Evolutionary conservation across 2,329 filamentous ascomycete genomes (phyloP).

Genomic region (Aspergillus brasiliensis): DNA sequence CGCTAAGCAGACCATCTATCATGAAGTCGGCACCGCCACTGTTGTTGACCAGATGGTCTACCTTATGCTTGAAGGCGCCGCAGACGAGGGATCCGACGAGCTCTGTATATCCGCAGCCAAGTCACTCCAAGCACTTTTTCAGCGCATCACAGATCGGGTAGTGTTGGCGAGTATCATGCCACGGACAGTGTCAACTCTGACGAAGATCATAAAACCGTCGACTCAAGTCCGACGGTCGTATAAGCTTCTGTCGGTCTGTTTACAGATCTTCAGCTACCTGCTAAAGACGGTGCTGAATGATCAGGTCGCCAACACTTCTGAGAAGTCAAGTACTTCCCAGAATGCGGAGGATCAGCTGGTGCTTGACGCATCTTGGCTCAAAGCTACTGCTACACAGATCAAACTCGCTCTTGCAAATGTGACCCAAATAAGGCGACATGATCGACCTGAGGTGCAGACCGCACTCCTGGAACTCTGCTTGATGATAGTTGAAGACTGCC

Average conservation of each 20-base stretch:
- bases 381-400: constrained; percentile 76
- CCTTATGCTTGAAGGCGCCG: constrained; percentile 73
- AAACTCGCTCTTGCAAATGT: constrained; percentile 79
- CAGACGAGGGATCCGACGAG: constrained; percentile 63
- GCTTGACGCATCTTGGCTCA: constrained; percentile 68
- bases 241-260: constrained; percentile 64
- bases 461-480: constrained; percentile 73
- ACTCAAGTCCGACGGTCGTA: constrained; percentile 62
- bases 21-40: constrained; percentile 65
- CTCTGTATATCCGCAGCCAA: constrained; percentile 71
- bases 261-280: constrained; percentile 59
- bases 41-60: constrained; percentile 81
- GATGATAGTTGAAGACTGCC: constrained; percentile 75
- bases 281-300: constrained; percentile 53
- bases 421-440: constrained; percentile 72
- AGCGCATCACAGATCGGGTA: constrained; percentile 69
- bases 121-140: constrained; percentile 64
- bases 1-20: constrained; percentile 47
- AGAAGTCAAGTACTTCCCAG: constrained; percentile 24
- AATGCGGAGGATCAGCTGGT: constrained; percentile 40
- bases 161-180: constrained; percentile 84
- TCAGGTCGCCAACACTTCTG: constrained; percentile 26
- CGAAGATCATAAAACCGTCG: constrained; percentile 71
- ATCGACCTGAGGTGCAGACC: constrained; percentile 67
- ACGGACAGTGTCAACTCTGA: constrained; percentile 79